phyloP scores from a whole-genome alignment of 1,284 basidiomycete species.

The Trichosporon asahii region DNA sequence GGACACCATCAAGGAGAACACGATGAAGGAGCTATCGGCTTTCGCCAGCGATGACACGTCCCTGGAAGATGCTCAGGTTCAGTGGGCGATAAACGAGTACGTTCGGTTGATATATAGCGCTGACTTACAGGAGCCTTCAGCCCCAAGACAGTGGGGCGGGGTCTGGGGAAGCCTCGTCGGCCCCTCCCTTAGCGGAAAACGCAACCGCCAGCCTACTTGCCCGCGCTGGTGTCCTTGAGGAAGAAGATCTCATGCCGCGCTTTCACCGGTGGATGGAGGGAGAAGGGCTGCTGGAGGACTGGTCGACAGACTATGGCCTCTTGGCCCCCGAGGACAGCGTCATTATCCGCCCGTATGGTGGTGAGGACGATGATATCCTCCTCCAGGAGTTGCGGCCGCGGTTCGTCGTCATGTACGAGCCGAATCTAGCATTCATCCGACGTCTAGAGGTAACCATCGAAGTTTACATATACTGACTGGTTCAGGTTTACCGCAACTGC shows the following conservation, averaged over 20 bases:
- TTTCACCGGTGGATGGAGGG: constrained; percentile 25
- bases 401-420: constrained; percentile 94
- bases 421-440: constrained; percentile 86
- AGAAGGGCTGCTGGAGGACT: constrained; percentile 55
- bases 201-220: constrained; percentile 27
- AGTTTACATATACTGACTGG: neutral
- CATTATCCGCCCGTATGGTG: constrained; percentile 81
- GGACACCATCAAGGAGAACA: constrained; percentile 26
- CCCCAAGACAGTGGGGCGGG: neutral
- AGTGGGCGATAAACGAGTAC: constrained; percentile 38
- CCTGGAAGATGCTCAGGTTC: constrained; percentile 33
- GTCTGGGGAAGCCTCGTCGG: neutral
- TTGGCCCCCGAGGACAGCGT: constrained; percentile 75
- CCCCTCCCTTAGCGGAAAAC: constrained; percentile 7
- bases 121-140: constrained; percentile 19
- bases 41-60: constrained; percentile 34
- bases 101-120: neutral
- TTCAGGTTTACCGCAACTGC: constrained; percentile 75
- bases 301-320: constrained; percentile 77
- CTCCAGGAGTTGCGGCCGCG: constrained; percentile 83
- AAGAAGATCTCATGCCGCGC: constrained; percentile 37
- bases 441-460: constrained; percentile 70
- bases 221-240: constrained; percentile 40
- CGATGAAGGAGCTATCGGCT: constrained; percentile 40
- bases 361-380: constrained; percentile 86